Percentiles rank a stretch among this genome's conserved stretches.
Conservation (phyloP, 2,329 filamentous ascomycete species). For the Plenodomus tracheiphilus region DNA sequence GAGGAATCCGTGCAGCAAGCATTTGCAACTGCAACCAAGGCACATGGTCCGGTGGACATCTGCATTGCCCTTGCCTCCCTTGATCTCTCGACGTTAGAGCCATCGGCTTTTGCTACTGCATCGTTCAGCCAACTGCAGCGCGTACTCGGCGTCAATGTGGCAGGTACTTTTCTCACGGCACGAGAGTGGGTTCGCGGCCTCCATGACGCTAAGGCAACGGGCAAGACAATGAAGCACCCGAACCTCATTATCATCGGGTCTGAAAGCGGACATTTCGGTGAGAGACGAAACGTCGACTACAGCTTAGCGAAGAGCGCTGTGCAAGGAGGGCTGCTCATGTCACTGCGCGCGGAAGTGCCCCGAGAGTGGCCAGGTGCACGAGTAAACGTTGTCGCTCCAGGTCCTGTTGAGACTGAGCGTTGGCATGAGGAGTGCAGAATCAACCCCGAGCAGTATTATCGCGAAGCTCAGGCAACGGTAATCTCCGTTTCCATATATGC, state of each 20-base stretch:
- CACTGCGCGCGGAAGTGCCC: constrained; percentile 47
- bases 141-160: constrained; percentile 50
- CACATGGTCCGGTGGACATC: constrained; percentile 44
- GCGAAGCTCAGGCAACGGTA: constrained; percentile 51
- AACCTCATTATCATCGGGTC: constrained; percentile 51
- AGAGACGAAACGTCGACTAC: constrained; percentile 50
- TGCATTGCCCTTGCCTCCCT: constrained; percentile 51
- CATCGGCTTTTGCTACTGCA: constrained; percentile 47
- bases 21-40: constrained; percentile 39
- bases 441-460: constrained; percentile 46
- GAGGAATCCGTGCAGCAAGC: constrained; percentile 38
- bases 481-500: background rate
- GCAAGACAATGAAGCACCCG: constrained; percentile 32
- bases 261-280: constrained; percentile 52
- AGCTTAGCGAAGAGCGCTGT: constrained; percentile 52
- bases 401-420: constrained; percentile 50
- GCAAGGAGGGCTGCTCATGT: constrained; percentile 49
- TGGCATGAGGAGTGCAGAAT: constrained; percentile 48
- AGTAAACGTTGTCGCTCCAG: constrained; percentile 54
- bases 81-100: constrained; percentile 48
- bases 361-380: constrained; percentile 44
- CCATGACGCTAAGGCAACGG: constrained; percentile 20
- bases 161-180: constrained; percentile 44
- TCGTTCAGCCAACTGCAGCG: constrained; percentile 45
- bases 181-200: constrained; percentile 49